Evolutionary conservation across 495 filamentous ascomycete species (phyloP).

Genomic region (Xylaria scruposa): DNA sequence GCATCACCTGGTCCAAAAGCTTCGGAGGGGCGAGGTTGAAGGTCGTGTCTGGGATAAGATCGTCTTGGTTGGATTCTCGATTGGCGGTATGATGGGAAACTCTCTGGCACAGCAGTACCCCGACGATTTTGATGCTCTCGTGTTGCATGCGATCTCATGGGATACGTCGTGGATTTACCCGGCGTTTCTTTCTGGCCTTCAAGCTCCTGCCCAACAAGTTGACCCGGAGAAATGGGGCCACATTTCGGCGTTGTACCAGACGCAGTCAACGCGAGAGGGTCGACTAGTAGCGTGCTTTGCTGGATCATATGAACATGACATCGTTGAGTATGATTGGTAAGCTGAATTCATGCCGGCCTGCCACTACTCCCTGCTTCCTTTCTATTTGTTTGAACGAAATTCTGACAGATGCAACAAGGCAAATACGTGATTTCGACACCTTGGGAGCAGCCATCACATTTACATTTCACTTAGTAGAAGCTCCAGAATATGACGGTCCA

Average conservation of each 20-base stretch:
- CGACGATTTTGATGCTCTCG: slow-evolving; percentile 30
- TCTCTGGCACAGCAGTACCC: slow-evolving; percentile 33
- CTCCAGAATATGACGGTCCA: slow-evolving; percentile 29
- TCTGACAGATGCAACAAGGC: slow-evolving; percentile 11
- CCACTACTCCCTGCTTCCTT: no score
- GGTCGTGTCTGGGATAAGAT: slow-evolving; percentile 30
- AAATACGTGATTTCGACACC: slow-evolving; percentile 30
- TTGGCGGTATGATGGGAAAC: slow-evolving; percentile 30
- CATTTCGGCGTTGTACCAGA: slow-evolving; percentile 28
- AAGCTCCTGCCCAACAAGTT: slow-evolving; percentile 32
- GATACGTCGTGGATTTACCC: slow-evolving; percentile 29
- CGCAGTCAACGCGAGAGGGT: slow-evolving; percentile 29
- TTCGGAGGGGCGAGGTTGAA: slow-evolving; percentile 28
- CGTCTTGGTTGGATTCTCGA: slow-evolving; percentile 31
- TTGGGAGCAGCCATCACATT: slow-evolving; percentile 34
- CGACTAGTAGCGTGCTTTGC: slow-evolving; percentile 33
- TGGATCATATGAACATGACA: slow-evolving; percentile 25
- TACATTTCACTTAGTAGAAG: slow-evolving; percentile 29
- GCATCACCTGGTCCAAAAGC: slow-evolving; percentile 33
- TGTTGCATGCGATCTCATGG: slow-evolving; percentile 30
- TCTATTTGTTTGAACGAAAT: no score
- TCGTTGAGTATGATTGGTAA: slow-evolving; percentile 31
- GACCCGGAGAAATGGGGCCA: slow-evolving; percentile 30
- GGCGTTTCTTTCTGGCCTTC: slow-evolving; percentile 34
- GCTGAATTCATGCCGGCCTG: not conserved